phyloP scores from a whole-genome alignment of 176 grass and related monocot species.

The Poa annua region DNA sequence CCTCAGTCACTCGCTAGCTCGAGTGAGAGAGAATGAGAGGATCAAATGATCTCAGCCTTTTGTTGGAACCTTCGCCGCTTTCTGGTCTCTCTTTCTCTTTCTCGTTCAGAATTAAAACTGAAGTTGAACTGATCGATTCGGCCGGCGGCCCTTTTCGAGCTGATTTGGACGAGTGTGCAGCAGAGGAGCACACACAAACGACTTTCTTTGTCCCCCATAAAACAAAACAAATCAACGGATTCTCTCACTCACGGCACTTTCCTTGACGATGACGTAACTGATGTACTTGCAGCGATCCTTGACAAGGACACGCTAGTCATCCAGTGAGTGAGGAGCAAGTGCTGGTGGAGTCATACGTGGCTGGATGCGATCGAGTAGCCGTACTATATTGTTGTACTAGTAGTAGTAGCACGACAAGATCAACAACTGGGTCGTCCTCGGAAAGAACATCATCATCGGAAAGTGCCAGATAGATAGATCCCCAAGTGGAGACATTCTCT shows the following conservation, averaged over 20 bases:
- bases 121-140: neutral
- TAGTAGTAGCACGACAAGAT: neutral
- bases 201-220: neutral
- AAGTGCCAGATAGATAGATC: conserved; percentile 39
- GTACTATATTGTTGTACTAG: neutral
- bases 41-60: neutral
- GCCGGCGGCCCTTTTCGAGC: neutral
- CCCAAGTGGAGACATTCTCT: conserved; percentile 20
- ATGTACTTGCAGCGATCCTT: neutral
- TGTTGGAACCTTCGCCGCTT: neutral
- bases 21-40: neutral
- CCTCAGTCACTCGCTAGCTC: neutral
- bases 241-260: neutral
- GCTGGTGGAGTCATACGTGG: neutral
- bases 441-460: conserved; percentile 44
- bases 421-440: conserved; percentile 28
- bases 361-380: conserved; percentile 9
- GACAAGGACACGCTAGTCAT: neutral
- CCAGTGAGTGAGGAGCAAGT: neutral
- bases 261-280: neutral
- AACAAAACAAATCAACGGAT: conserved; percentile 14
- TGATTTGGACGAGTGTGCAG: conserved; percentile 5
- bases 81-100: neutral
- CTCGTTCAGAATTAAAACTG: neutral
- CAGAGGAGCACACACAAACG: no score